Evolutionary conservation across 176 grass and related monocot genomes (phyloP).

Genomic region (Carex cristatella): DNA sequence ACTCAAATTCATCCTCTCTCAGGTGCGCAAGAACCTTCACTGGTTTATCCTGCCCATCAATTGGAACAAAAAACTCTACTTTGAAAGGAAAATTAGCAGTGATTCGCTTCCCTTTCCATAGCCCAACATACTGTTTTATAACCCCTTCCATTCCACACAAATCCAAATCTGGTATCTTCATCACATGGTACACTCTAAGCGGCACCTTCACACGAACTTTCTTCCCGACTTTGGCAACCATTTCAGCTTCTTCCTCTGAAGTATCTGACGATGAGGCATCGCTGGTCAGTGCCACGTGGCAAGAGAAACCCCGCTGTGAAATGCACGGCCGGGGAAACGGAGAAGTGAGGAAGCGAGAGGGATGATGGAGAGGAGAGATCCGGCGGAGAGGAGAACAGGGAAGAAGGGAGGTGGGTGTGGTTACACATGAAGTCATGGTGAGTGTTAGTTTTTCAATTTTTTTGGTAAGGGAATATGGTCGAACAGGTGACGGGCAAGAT

Average conservation of each 20-base stretch:
- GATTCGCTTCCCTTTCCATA: slow-evolving; percentile 85
- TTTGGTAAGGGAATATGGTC: slow-evolving; percentile 40
- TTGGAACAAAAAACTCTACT: slow-evolving; percentile 57
- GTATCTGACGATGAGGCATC: slow-evolving; percentile 33
- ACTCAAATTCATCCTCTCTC: slow-evolving; percentile 84
- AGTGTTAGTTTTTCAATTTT: not conserved
- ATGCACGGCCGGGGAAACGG: slow-evolving; percentile 8
- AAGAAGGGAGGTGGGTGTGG: slow-evolving; percentile 19
- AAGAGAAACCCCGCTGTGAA: slow-evolving; percentile 26
- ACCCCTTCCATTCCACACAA: slow-evolving; percentile 70
- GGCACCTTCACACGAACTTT: slow-evolving; percentile 66
- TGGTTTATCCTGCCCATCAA: slow-evolving; percentile 52
- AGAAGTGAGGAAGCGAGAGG: slow-evolving; percentile 13
- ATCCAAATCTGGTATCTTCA: slow-evolving; percentile 72
- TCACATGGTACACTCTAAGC: slow-evolving; percentile 64
- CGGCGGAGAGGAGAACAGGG: slow-evolving; percentile 17
- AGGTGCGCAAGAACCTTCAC: slow-evolving; percentile 80
- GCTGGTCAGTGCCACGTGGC: slow-evolving; percentile 46
- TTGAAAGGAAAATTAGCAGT: slow-evolving; percentile 72
- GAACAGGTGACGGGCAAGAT: slow-evolving; percentile 43
- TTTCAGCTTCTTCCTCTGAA: slow-evolving; percentile 49
- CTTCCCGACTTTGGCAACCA: slow-evolving; percentile 56
- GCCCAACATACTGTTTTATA: slow-evolving; percentile 66
- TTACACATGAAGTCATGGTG: slow-evolving; percentile 28
- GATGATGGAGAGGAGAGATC: not conserved